Conservation (phyloP, 768 basidiomycete genomes). For the Dioszegia aurantiaca region DNA sequence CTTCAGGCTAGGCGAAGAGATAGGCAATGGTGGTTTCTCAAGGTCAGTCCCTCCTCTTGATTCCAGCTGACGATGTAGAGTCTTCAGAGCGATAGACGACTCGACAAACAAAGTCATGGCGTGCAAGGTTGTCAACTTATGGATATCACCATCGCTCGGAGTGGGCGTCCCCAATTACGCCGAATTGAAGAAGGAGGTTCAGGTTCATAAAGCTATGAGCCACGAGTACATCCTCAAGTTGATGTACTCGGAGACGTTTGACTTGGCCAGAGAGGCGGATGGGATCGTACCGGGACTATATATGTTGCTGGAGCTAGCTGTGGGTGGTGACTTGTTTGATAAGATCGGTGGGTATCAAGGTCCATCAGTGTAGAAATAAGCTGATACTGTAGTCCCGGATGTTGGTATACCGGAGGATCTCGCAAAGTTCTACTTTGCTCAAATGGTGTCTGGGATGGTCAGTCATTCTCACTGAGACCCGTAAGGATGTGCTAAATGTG, state of each 20-base stretch:
- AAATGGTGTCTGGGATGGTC: conserved; percentile 79
- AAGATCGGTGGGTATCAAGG: conserved; percentile 74
- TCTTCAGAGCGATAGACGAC: conserved; percentile 74
- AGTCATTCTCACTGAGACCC: conserved; percentile 35
- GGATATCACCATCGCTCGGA: conserved; percentile 30
- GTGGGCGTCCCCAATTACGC: conserved; percentile 63
- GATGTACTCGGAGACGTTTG: conserved; percentile 71
- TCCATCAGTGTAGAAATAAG: not conserved
- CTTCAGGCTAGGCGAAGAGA: conserved; percentile 67
- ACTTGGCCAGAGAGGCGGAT: conserved; percentile 54
- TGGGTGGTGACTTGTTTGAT: conserved; percentile 94
- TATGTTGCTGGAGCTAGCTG: conserved; percentile 87
- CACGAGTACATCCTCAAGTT: conserved; percentile 80
- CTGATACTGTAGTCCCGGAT: conserved; percentile 70
- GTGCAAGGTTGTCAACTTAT: conserved; percentile 73
- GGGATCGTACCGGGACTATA: conserved; percentile 77
- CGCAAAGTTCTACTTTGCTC: conserved; percentile 84
- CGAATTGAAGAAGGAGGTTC: conserved; percentile 84
- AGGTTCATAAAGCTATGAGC: conserved; percentile 70
- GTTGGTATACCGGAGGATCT: conserved; percentile 80
- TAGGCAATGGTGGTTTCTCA: conserved; percentile 85
- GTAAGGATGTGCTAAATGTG: conserved; percentile 1
- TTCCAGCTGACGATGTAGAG: conserved; percentile 56
- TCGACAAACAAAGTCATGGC: conserved; percentile 65
- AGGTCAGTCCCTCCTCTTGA: conserved; percentile 58